Percentiles rank a stretch among this genome's conserved stretches.
Evolutionary conservation across 768 basidiomycete genomes (phyloP).

Genomic region (Leccinum disarticulatum): DNA sequence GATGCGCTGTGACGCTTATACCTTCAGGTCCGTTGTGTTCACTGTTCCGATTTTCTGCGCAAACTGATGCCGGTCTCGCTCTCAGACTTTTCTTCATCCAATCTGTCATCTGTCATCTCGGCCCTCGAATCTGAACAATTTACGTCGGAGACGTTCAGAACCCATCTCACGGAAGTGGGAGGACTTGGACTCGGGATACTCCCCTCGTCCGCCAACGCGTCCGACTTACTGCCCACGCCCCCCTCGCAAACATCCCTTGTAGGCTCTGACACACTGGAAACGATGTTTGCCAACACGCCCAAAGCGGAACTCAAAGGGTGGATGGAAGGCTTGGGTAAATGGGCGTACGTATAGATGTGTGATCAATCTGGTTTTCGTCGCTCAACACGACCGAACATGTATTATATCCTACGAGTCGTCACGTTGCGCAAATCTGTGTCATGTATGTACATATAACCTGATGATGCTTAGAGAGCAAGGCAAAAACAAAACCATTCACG

Average conservation of each 20-base stretch:
- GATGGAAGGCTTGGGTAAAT: constrained; percentile 37
- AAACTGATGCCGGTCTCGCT: neutral
- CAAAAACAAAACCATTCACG: neutral
- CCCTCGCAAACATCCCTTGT: constrained; percentile 10
- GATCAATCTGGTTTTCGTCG: neutral
- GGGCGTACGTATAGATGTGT: constrained; percentile 38
- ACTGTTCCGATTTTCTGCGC: neutral
- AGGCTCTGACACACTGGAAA: constrained; percentile 13
- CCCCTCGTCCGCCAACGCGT: constrained; percentile 43
- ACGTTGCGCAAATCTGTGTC: too few relatives aligned
- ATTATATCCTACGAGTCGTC: neutral
- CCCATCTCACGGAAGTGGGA: constrained; percentile 89
- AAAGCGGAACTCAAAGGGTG: constrained; percentile 34
- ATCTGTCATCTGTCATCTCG: constrained; percentile 56
- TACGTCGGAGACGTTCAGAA: constrained; percentile 38
- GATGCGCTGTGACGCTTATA: constrained; percentile 94
- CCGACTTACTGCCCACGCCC: constrained; percentile 28
- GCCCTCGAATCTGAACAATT: constrained; percentile 42
- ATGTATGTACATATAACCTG: too few relatives aligned
- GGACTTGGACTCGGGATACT: constrained; percentile 90
- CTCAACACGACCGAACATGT: constrained; percentile 3
- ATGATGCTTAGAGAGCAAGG: neutral
- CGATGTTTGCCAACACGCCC: constrained; percentile 29
- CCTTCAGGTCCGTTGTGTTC: constrained; percentile 72
- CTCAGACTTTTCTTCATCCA: constrained; percentile 66